Evolutionary conservation across 805 yeast genomes (phyloP).

Genomic region (Lipomyces mesembrius): DNA sequence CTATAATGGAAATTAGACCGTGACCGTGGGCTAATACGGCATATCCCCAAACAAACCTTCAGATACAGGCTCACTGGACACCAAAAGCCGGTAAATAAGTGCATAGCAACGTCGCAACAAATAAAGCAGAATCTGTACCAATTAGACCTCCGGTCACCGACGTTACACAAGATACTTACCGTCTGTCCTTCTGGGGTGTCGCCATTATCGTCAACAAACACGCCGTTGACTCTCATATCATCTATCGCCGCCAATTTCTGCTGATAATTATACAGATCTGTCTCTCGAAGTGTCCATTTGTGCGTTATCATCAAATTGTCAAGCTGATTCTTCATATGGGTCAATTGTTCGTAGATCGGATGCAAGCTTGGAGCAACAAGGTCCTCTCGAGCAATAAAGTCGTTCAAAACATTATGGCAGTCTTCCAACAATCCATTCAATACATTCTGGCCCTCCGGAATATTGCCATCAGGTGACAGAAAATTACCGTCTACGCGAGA

Average conservation of each 20-base stretch:
- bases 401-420: slow-evolving; percentile 74
- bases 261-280: slow-evolving; percentile 87
- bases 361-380: slow-evolving; percentile 55
- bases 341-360: slow-evolving; percentile 65
- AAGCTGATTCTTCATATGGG: slow-evolving; percentile 69
- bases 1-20: slow-evolving; percentile 38
- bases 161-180: slow-evolving; percentile 14
- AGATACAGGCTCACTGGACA: slow-evolving; percentile 91
- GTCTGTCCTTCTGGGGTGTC: slow-evolving; percentile 57
- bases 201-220: slow-evolving; percentile 49
- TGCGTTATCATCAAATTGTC: slow-evolving; percentile 87
- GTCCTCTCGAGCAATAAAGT: slow-evolving; percentile 57
- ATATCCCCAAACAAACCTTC: slow-evolving; percentile 51
- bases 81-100: slow-evolving; percentile 82
- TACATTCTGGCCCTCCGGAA: slow-evolving; percentile 44
- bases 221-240: slow-evolving; percentile 66
- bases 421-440: slow-evolving; percentile 65
- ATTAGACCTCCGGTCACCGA: neutral
- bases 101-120: slow-evolving; percentile 90
- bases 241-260: slow-evolving; percentile 74
- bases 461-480: slow-evolving; percentile 41
- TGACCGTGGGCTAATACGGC: neutral
- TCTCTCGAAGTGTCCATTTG: slow-evolving; percentile 96
- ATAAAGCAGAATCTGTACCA: slow-evolving; percentile 59
- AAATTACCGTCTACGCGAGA: slow-evolving; percentile 64